phyloP scores from a whole-genome alignment of 257 asterid genomes.

The Cruciata laevipes region DNA sequence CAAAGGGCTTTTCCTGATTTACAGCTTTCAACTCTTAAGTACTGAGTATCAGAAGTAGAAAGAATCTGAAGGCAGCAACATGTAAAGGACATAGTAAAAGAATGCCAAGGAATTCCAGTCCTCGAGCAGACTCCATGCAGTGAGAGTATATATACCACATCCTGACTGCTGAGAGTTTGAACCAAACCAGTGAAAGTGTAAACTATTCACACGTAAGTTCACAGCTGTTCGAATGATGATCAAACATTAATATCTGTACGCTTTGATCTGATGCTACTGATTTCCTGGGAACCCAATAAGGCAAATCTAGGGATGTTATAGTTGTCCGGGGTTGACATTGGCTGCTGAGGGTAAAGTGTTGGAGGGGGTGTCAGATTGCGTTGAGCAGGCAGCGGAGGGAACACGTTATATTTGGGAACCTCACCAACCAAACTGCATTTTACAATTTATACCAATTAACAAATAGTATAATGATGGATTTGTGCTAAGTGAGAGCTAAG shows the following conservation, averaged over 20 bases:
- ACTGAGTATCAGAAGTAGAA: not conserved
- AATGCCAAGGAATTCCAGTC: constrained; percentile 5
- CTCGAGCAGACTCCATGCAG: not conserved
- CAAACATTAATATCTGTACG: constrained; percentile 79
- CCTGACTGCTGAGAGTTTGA: constrained; percentile 11
- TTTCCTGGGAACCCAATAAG: constrained; percentile 37
- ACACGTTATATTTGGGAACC: constrained; percentile 58
- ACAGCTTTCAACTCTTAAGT: not conserved
- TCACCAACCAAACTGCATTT: constrained; percentile 47
- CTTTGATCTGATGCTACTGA: constrained; percentile 46
- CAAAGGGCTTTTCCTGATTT: not conserved
- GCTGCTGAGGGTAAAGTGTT: constrained; percentile 95
- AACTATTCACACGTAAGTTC: not conserved
- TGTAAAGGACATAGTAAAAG: not conserved
- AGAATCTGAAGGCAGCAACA: not conserved
- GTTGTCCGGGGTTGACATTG: constrained; percentile 82
- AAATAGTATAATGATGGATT: not conserved
- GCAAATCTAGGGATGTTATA: constrained; percentile 67
- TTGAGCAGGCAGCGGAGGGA: constrained; percentile 96
- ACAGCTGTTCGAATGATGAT: constrained; percentile 7
- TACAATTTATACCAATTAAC: constrained; percentile 2
- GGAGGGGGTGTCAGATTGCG: constrained; percentile 93
- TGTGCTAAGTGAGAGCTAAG: not conserved
- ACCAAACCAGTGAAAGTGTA: constrained; percentile 1
- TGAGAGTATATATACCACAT: constrained; percentile 6